Conservation (phyloP, 2,329 filamentous ascomycete genomes). For the Phyllosticta paracitricarpa region DNA sequence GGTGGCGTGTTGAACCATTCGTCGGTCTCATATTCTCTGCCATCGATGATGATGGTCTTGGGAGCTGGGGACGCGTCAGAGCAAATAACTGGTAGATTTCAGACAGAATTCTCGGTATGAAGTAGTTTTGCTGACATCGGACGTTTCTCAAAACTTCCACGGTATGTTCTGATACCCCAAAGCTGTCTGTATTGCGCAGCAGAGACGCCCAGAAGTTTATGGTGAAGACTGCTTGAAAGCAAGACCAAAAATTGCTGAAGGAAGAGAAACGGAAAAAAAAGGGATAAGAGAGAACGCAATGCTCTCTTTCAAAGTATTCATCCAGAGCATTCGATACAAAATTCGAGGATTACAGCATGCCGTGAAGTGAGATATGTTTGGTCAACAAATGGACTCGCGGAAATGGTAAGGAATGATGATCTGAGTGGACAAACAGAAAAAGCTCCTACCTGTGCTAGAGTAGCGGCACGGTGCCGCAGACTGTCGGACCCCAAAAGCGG, state of each 20-base stretch:
- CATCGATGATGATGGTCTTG: conserved; percentile 48
- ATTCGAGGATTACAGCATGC: neutral
- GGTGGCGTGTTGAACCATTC: conserved; percentile 75
- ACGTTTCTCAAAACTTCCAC: neutral
- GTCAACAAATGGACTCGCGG: neutral
- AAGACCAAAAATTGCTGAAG: neutral
- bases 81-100: neutral
- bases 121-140: neutral
- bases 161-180: neutral
- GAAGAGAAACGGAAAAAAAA: neutral
- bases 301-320: neutral
- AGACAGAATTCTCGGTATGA: neutral
- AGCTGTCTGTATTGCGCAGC: too few relatives aligned
- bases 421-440: neutral
- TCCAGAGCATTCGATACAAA: neutral
- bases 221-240: neutral
- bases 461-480: neutral
- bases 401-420: neutral
- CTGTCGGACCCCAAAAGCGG: neutral
- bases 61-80: conserved; percentile 11
- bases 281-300: neutral
- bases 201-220: neutral
- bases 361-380: neutral
- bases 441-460: neutral
- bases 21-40: conserved; percentile 57